Evolutionary conservation across 148 eudicot species (phyloP).

Genomic region (Vaccinium darrowii): DNA sequence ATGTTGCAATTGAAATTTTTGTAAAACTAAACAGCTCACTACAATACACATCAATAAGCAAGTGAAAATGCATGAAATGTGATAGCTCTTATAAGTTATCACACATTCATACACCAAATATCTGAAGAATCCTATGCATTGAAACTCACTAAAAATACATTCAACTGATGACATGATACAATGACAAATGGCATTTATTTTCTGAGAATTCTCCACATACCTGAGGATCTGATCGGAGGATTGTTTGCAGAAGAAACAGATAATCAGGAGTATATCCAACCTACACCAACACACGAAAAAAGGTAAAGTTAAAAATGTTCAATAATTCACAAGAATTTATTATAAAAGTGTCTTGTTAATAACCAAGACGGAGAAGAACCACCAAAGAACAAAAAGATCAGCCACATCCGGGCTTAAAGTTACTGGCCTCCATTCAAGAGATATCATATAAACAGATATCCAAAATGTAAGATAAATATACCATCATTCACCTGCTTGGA

Average conservation of each 20-base stretch:
- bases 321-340: not conserved
- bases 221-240: conserved; percentile 91
- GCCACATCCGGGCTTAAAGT: not conserved
- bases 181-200: not conserved
- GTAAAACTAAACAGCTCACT: not conserved
- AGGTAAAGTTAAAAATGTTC: not conserved
- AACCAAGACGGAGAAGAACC: not conserved
- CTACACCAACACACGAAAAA: conserved; percentile 36
- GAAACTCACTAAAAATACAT: not conserved
- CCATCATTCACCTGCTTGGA: conserved; percentile 71
- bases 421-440: not conserved
- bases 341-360: not conserved
- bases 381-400: not conserved
- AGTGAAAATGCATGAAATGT: not conserved
- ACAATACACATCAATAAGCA: not conserved
- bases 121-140: not conserved
- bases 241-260: conserved; percentile 92
- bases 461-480: not conserved
- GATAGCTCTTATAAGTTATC: not conserved
- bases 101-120: not conserved
- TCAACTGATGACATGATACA: not conserved
- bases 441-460: not conserved
- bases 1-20: not conserved
- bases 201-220: conserved; percentile 33
- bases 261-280: conserved; percentile 97